These are phyloP conservation scores for Aphanomyces cochlioides DNA, from an alignment of 352 stramenopile genomes.

Conservation along the genomic window DNA sequence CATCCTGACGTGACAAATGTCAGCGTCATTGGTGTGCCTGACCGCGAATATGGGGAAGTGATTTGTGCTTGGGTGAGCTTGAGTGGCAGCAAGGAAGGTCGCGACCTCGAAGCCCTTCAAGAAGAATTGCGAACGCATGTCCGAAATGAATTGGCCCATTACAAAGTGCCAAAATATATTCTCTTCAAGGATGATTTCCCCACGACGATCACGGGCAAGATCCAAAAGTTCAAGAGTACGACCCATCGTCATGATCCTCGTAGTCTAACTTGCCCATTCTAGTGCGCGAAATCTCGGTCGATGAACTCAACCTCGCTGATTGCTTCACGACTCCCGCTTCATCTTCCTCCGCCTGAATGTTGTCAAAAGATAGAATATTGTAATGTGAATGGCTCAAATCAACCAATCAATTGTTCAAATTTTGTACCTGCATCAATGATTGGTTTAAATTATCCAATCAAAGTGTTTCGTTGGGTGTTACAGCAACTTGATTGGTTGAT, in stretches of 20 bases:
- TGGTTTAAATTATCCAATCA: not conserved
- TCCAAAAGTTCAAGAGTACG: conserved; percentile 35
- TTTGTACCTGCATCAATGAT: not conserved
- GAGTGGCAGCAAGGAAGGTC: not conserved
- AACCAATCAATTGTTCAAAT: not conserved
- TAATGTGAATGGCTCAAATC: not conserved
- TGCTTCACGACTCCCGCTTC: not conserved
- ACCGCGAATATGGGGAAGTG: conserved; percentile 33
- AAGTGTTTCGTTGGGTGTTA: not conserved
- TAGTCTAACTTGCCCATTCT: not conserved
- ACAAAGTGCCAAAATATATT: conserved; percentile 35
- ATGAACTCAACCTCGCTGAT: not conserved
- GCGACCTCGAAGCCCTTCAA: not conserved
- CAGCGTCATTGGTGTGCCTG: conserved; percentile 33
- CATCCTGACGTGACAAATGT: conserved; percentile 29
- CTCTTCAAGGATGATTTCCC: conserved; percentile 33
- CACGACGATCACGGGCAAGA: conserved; percentile 35
- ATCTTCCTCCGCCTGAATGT: not conserved
- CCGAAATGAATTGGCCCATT: conserved; percentile 25
- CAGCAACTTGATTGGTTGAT: too few species aligned
- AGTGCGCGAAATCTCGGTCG: not conserved
- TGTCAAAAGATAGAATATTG: not conserved
- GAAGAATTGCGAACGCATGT: conserved; percentile 24
- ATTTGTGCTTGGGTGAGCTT: conserved; percentile 33
- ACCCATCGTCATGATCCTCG: not conserved